Evolutionary conservation across 768 basidiomycete species (phyloP), one percentile per base, ranked within the genome.

Genomic region (Lactifluus hygrophoroides): DNA sequence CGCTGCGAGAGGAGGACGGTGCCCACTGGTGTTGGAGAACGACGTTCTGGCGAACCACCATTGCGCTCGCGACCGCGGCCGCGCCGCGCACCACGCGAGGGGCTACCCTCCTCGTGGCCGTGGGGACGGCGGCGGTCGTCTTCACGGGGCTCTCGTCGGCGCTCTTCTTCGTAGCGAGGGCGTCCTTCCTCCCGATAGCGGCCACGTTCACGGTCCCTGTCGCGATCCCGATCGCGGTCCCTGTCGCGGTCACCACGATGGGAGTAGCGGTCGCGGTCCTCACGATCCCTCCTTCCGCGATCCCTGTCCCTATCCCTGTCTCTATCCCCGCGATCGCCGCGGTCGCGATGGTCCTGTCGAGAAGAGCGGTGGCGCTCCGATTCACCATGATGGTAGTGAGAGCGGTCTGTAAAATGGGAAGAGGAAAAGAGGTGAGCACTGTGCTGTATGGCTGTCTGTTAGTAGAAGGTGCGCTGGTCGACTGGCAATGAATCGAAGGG

Each of bases 11-110:
- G 73, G 0, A 90, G 85, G 42, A 84, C 74, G 14, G 84, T 81
- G 48, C 87, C 89, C 67, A 90, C 85, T 0, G 96, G 96, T 10
- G 95, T 98, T 10, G 95, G 94, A 0, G 88, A 90, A 65, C 94
- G 75, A 65, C 88, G 76, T 61, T 90, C 90, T 1, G 85, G 88
- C 14, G 88, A 85, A 21, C 84, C 87, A 10, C 77, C 76, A 37
- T 79, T 77, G 38, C 69, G 75, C 28, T 77, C 79, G 44, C 77
- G 79, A 47, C 79, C 78, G 49, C 79, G 73, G 43, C 80, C 78
- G 28, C 79, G 72, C 38, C 80, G 74, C 21, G 71, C 71, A 13
- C 76, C 68, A 16, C 66, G 66, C 13, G 68, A 60, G 17, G 64
- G 54, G 23, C 76, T 70, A 57, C 75, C 73, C 44, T 76, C 72